These are phyloP conservation scores for Salvia splendens DNA, from an alignment of 257 asterid genomes.

Conservation along the genomic window DNA sequence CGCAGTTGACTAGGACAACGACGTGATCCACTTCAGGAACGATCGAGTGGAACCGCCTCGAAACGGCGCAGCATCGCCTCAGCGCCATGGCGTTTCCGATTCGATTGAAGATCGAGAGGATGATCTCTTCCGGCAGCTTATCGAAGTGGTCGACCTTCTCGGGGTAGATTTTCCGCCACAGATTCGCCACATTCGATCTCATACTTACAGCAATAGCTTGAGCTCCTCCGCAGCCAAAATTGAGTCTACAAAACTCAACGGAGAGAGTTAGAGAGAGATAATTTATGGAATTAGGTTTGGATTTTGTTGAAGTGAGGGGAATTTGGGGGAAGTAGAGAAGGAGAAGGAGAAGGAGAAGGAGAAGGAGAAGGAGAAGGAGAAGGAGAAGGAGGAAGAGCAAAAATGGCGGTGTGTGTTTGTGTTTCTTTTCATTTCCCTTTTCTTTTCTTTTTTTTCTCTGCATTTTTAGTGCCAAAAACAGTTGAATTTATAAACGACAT, in stretches of 20 bases:
- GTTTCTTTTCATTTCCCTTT: neutral
- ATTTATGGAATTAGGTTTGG: neutral
- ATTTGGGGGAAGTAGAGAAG: conserved; percentile 17
- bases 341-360: conserved; percentile 22
- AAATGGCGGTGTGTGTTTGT: conserved; percentile 28
- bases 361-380: conserved; percentile 12
- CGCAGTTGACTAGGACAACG: conserved; percentile 89
- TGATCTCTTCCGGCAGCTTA: conserved; percentile 64
- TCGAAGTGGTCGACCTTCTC: conserved; percentile 78
- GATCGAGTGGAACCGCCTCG: conserved; percentile 65
- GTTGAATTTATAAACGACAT: conserved; percentile 22
- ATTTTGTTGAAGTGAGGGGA: conserved; percentile 6
- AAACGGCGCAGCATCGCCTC: conserved; percentile 84
- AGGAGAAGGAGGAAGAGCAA: conserved; percentile 20
- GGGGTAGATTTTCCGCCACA: conserved; percentile 44
- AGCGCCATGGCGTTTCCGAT: conserved; percentile 86
- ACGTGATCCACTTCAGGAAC: conserved; percentile 84
- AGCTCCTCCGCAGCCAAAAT: neutral
- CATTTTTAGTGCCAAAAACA: neutral
- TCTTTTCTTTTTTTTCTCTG: neutral
- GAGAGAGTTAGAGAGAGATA: conserved; percentile 7
- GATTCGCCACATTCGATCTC: conserved; percentile 59
- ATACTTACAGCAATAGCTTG: conserved; percentile 15
- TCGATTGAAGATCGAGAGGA: conserved; percentile 73
- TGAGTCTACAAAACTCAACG: neutral